These are phyloP conservation scores for Schwanniomyces yamadae DNA, from an alignment of 805 yeast species.

Conservation along the genomic window DNA sequence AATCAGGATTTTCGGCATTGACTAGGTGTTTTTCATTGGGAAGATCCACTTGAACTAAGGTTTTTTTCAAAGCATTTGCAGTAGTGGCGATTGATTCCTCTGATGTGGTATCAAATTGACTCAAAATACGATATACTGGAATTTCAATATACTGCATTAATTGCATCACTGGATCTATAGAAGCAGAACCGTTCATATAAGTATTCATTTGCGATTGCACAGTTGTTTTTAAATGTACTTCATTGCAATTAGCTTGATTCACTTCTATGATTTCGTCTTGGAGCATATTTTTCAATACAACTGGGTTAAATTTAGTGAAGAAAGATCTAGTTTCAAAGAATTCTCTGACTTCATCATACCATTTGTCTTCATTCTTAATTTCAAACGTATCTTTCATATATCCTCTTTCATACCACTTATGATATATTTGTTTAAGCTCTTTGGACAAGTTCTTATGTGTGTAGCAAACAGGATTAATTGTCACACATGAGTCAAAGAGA, in stretches of 20 bases:
- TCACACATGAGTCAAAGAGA: conserved; percentile 9
- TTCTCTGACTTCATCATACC: conserved; percentile 11
- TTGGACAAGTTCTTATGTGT: not conserved
- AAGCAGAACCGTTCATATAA: conserved; percentile 6
- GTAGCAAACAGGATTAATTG: conserved; percentile 12
- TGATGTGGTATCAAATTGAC: conserved; percentile 11
- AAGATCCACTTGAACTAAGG: conserved; percentile 7
- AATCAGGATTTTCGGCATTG: conserved; percentile 17
- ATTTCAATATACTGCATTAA: conserved; percentile 7
- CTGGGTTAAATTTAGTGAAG: conserved; percentile 13
- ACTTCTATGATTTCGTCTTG: conserved; percentile 14
- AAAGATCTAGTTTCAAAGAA: conserved; percentile 14
- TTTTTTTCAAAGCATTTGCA: conserved; percentile 4
- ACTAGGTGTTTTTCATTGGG: conserved; percentile 12
- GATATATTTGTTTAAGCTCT: not conserved
- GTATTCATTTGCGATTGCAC: conserved; percentile 10
- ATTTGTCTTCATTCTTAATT: conserved; percentile 7
- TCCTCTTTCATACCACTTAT: conserved; percentile 10
- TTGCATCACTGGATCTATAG: conserved; percentile 6
- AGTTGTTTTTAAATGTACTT: conserved; percentile 13
- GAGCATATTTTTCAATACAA: conserved; percentile 15
- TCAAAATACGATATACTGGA: conserved; percentile 13
- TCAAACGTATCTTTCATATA: conserved; percentile 10
- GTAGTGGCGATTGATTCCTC: not conserved
- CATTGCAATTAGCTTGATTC: conserved; percentile 6